Percentiles rank a stretch among this genome's conserved stretches.
These are phyloP conservation scores for Acmispon strigosus DNA, from an alignment of 306 rosid species.

Conservation along the genomic window DNA sequence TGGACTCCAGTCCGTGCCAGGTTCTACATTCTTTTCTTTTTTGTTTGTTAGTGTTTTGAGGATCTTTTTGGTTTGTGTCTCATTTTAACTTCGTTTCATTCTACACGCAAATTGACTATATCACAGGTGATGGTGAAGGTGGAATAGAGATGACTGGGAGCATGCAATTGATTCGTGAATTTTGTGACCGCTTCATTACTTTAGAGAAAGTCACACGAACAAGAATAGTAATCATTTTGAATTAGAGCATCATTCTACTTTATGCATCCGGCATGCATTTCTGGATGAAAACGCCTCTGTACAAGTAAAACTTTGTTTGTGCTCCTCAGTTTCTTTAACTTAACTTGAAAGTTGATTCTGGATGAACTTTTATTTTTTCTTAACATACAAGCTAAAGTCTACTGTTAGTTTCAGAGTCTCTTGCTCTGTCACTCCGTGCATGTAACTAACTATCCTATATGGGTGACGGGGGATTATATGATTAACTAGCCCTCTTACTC, in stretches of 20 bases:
- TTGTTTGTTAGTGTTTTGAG: too few relatives aligned
- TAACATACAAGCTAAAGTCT: background rate
- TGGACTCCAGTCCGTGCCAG: slow-evolving; percentile 93
- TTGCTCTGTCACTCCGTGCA: background rate
- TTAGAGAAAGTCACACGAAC: slow-evolving; percentile 63
- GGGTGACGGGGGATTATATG: background rate
- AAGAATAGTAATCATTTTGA: slow-evolving; percentile 64
- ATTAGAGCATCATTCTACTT: slow-evolving; percentile 8
- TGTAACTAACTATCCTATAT: background rate
- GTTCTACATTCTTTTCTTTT: slow-evolving; percentile 28
- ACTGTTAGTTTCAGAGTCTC: slow-evolving; percentile 1
- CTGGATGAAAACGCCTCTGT: background rate
- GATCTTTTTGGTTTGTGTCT: background rate
- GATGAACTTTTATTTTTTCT: background rate
- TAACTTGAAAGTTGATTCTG: slow-evolving; percentile 3
- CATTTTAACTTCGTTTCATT: background rate
- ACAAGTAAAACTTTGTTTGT: background rate
- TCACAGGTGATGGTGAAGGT: slow-evolving; percentile 97
- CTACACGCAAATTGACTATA: slow-evolving; percentile 9
- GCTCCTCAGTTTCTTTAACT: background rate
- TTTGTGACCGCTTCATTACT: slow-evolving; percentile 49
- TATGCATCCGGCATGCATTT: slow-evolving; percentile 3
- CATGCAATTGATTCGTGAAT: slow-evolving; percentile 83
- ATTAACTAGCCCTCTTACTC: too few relatives aligned
- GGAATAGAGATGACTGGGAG: slow-evolving; percentile 95